Conservation (phyloP, 371 early-diverging fungal species). For the Rhizopus sp. region DNA sequence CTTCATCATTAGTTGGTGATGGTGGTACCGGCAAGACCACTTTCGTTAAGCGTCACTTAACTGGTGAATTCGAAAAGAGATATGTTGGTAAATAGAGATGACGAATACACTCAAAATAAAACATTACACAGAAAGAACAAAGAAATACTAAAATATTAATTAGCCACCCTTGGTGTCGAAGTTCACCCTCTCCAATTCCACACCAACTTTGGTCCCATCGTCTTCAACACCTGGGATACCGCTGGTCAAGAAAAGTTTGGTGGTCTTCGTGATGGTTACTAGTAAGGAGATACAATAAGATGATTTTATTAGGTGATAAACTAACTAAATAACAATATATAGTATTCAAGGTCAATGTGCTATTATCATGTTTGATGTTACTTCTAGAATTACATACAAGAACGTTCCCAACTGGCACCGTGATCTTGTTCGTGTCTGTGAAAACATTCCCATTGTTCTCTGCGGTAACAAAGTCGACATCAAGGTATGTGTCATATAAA, state of each 20-base stretch:
- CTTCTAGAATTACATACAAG: conserved; percentile 99
- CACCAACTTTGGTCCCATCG: conserved; percentile 96
- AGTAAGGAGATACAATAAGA: conserved; percentile 62
- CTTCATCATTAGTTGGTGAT: conserved; percentile 86
- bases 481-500: conserved; percentile 54
- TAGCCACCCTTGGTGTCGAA: conserved; percentile 99
- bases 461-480: conserved; percentile 99
- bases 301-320: neutral
- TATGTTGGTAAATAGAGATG: conserved; percentile 88
- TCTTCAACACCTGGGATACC: conserved; percentile 99
- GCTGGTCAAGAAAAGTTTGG: conserved; percentile 99
- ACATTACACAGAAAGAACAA: neutral
- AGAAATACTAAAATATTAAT: neutral
- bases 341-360: conserved; percentile 99
- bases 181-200: conserved; percentile 97
- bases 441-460: conserved; percentile 99
- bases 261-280: conserved; percentile 99
- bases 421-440: conserved; percentile 98
- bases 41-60: conserved; percentile 99
- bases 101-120: neutral
- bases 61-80: conserved; percentile 99
- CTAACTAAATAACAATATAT: neutral
- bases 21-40: conserved; percentile 99
- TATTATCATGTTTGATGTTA: conserved; percentile 99
- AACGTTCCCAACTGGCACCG: conserved; percentile 99